phyloP scores from a whole-genome alignment of 345 rosid genomes.

The Mallotus nudiflorus region DNA sequence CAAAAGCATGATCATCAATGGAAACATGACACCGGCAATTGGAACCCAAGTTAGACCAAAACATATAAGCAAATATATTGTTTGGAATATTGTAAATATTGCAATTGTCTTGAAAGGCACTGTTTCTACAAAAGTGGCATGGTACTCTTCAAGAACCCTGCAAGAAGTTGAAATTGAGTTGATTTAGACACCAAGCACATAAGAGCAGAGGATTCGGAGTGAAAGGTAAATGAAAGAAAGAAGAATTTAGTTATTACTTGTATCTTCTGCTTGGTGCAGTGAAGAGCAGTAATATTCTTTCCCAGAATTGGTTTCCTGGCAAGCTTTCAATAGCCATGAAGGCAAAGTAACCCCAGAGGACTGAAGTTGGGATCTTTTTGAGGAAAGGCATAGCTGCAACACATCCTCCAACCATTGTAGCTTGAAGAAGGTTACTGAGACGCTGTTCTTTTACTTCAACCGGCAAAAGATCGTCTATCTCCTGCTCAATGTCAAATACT shows the following conservation, averaged over 20 bases:
- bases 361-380: slow-evolving; percentile 38
- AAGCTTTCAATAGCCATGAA: slow-evolving; percentile 40
- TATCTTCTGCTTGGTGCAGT: slow-evolving; percentile 37
- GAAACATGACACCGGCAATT: slow-evolving; percentile 34
- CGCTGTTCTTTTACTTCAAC: slow-evolving; percentile 33
- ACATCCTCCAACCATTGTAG: slow-evolving; percentile 33
- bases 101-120: slow-evolving; percentile 34
- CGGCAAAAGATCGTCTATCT: slow-evolving; percentile 34
- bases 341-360: slow-evolving; percentile 38
- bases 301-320: slow-evolving; percentile 39
- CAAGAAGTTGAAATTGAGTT: background rate
- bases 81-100: slow-evolving; percentile 28
- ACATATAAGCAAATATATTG: slow-evolving; percentile 25
- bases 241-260: slow-evolving; percentile 22
- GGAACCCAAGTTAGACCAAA: slow-evolving; percentile 40
- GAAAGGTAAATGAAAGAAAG: background rate
- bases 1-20: slow-evolving; percentile 38
- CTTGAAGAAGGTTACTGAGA: slow-evolving; percentile 34
- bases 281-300: slow-evolving; percentile 34
- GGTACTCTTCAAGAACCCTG: slow-evolving; percentile 38
- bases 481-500: slow-evolving; percentile 34
- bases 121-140: slow-evolving; percentile 33
- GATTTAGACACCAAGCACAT: background rate
- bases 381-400: slow-evolving; percentile 40
- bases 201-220: background rate